Base-by-base conservation (phyloP, 208 protist genomes). In the Crithidia sp. region DNA sequence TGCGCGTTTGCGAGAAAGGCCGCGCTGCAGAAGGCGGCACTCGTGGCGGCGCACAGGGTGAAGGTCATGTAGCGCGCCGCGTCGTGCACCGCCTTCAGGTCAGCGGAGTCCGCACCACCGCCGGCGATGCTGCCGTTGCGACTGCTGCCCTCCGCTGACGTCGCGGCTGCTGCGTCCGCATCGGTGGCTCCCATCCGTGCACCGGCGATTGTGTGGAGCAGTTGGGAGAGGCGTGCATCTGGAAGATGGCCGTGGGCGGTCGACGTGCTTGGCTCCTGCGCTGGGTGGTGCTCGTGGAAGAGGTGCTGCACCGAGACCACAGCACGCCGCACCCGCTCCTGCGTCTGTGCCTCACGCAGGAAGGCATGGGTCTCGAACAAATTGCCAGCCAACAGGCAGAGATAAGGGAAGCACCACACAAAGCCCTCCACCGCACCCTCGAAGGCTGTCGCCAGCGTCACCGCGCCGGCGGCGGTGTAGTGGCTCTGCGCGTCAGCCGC, bases 21-120 rank as follows among this genome's bases (percentile, higher is more conserved):
- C 4, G 77, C 87, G 13, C 79, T 83, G 41, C 74, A 53, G 59
- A 89, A 94, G 41, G 78, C 81, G 47, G 82, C 59, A 12, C 70
- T 55, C 17, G 73, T 76, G 44, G 77, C 82, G 37, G 84, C 44
- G 45, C 82, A 82, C 14, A 88, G 74, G 63, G 90, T 79, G 37
- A 67, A 57, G 10, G 81, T 85, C 59, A 90, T 85, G 71, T 89
- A 85, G 12, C 64, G 77, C n/a, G 86, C 86, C 0, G 85, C 87
- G 45, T 84, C 75, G 49, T 80, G 63, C 39, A 76, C 44, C 43
- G 68, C 76, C 47, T 54, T 52, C 19, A 59, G 50, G 37, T 75
- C 61, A 16, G 49, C 60, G 0, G 45, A 28, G 47, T 64, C 67
- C 3, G 16, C 58, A 19, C 28, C 17, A 37, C 0, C 14, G 37